A percentile compares a stretch with the other conserved stretches of the same genome.
Evolutionary conservation across 192 early-diverging fungal species (phyloP).

Genomic region (Anaeromyces robustus): DNA sequence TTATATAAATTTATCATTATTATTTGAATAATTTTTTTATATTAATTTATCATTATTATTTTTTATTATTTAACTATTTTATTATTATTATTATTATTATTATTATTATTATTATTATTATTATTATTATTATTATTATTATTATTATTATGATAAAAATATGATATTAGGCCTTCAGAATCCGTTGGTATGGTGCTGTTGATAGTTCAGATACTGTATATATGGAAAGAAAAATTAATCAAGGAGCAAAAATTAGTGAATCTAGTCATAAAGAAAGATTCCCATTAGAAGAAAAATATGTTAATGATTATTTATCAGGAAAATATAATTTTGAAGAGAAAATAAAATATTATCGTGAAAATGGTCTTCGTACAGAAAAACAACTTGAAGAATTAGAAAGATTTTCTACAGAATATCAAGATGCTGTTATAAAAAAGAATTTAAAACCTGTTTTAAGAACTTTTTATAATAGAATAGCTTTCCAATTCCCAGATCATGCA

Average conservation of each 20-base stretch:
- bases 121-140: too few species aligned
- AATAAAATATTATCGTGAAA: conserved; percentile 59
- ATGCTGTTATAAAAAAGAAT: conserved; percentile 42
- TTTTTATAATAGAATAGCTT: conserved; percentile 94
- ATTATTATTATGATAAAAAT: background rate
- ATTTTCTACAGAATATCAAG: conserved; percentile 62
- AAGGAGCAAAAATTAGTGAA: conserved; percentile 14
- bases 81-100: too few species aligned
- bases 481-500: conserved; percentile 91
- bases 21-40: too few species aligned
- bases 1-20: too few species aligned
- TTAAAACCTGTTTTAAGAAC: conserved; percentile 66
- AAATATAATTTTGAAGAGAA: conserved; percentile 52
- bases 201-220: conserved; percentile 64
- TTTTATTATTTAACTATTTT: too few species aligned
- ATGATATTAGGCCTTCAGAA: conserved; percentile 39
- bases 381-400: conserved; percentile 54
- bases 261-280: conserved; percentile 20
- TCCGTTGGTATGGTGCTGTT: conserved; percentile 92
- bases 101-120: too few species aligned
- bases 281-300: conserved; percentile 81
- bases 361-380: conserved; percentile 42
- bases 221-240: conserved; percentile 95
- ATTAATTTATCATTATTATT: too few species aligned
- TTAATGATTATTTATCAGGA: conserved; percentile 74